Evolutionary conservation across 2,329 filamentous ascomycete species (phyloP), one percentile per base, ranked within the genome.

Genomic region (Aspergillus hortae): DNA sequence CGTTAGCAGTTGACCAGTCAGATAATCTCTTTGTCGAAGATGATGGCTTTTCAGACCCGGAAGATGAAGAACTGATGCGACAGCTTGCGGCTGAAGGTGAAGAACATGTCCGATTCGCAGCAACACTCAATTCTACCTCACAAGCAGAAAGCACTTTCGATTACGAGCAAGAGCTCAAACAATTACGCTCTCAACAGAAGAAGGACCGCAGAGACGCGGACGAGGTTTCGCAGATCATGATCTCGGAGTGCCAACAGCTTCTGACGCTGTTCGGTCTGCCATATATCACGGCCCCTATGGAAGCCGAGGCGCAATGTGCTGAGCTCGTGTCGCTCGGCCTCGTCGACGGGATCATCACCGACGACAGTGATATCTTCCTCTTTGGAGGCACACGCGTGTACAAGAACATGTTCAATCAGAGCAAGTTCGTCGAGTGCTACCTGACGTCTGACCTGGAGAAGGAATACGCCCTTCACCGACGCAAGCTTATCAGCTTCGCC

Each of bases 381-480:
- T 99, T 99, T 69, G 95, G 94, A 15, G 95, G 94, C 35, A 99
- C 91, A 0, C 82, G 92, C 15, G 88, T 99, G 19, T 99, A 99
- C 79, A 99, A 99, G 72, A 99, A 99, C 76, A 95, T 99, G 91
- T 99, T 99, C 79, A 99, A 96, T 72, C 87, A 90, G 62, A 94
- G 94, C 70, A 99, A 99, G 68, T 95, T 90, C 62, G 94, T 99
- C 40, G 94, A 99, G 74, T 97, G 94, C 73, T 99, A 97, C 67
- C 81, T 99, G 9, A 76, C 85, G 2, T 78, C 77, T 0, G 94
- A 99, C 64, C 78, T 99, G 0, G 90, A 95, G 63, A 88, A 88
- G 61, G 95, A 99, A 62, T 87, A 96, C 56, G 90, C 89, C 0
- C 82, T 99, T 0, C 87, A 89, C 3, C 84, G 92, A n/a, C 80